Evolutionary conservation across 2,329 filamentous ascomycete species (phyloP), one percentile per base, ranked within the genome.

Genomic region (Allantophomopsis cytisporea): DNA sequence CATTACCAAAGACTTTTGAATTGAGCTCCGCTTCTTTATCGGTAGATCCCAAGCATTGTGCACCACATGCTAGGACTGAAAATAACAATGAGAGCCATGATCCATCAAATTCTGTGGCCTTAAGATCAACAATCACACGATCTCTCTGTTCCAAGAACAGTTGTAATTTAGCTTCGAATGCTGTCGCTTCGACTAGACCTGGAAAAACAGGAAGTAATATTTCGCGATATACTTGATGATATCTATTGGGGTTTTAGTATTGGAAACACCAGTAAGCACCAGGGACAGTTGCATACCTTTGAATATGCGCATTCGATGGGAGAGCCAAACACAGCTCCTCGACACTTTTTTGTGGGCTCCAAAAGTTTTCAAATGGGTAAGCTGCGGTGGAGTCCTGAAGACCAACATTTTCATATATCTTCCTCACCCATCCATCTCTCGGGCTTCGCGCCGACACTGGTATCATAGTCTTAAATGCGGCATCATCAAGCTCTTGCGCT

Each of bases 281-380:
- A 33, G 37, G 12, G 10, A 11, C 17, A 7, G 13, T 32, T 12
- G 15, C 37, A 31, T 38, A 32, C 37, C 37, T 31, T 18, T 38
- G 37, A 16, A 38, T 38, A 31, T 38, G 37, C 5, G 17, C 23
- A 20, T 38, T 38, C 13, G 37, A 38, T 18, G 37, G 37, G 7
- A 38, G 37, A 21, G 37, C 37, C 18, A 38, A 30, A 30, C 37
- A 38, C 11, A 38, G 28, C 12, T 38, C 37, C 30, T 23, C 37
- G 16, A 38, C 30, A 13, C n/a, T 11, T 14, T 38, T 38, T 14
- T 16, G 37, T 32, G 37, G 37, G 17, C 21, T 31, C 30, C 31
- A 38, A 31, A 32, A 38, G 31, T 38, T 30, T 15, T 38, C 37
- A 13, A 38, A 38, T 2, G 37, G 37, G 7, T 31, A 30, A 10